These are phyloP conservation scores for Sporothrix inflata DNA, from an alignment of 2,329 filamentous ascomycete species.

Conservation along the genomic window DNA sequence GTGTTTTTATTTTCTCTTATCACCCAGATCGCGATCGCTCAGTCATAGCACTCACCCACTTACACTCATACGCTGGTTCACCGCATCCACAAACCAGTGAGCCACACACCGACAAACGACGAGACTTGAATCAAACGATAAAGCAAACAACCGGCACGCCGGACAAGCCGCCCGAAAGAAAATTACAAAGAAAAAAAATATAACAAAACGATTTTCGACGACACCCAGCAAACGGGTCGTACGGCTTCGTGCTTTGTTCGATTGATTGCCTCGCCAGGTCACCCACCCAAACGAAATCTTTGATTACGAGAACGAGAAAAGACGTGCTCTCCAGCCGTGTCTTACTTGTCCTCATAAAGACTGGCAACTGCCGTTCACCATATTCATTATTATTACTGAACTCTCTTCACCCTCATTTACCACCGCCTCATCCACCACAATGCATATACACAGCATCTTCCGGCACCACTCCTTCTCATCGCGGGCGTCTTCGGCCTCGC, in stretches of 20 bases:
- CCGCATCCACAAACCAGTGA: not conserved
- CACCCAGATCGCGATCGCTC: not conserved
- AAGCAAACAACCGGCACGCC: not conserved
- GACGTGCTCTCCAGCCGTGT: no score
- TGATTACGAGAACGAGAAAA: no score
- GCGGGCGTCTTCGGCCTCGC: slow-evolving; percentile 32
- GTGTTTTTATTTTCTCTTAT: not conserved
- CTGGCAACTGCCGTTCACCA: not conserved
- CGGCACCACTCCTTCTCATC: slow-evolving; percentile 22
- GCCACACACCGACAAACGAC: not conserved
- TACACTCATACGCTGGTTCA: not conserved
- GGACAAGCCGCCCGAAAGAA: not conserved
- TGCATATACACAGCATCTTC: not conserved
- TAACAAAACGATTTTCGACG: no score
- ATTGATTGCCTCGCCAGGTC: no score
- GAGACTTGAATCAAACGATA: not conserved
- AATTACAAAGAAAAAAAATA: no score
- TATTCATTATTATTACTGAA: not conserved
- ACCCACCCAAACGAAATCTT: no score
- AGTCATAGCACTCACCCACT: slow-evolving; percentile 5
- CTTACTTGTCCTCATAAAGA: no score
- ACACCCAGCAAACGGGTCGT: no score
- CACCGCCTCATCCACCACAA: not conserved
- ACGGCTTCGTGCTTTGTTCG: no score
- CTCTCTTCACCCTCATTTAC: not conserved